Base-by-base conservation (phyloP, 2,329 filamentous ascomycete species). In the Aspergillus novoparasiticus region DNA sequence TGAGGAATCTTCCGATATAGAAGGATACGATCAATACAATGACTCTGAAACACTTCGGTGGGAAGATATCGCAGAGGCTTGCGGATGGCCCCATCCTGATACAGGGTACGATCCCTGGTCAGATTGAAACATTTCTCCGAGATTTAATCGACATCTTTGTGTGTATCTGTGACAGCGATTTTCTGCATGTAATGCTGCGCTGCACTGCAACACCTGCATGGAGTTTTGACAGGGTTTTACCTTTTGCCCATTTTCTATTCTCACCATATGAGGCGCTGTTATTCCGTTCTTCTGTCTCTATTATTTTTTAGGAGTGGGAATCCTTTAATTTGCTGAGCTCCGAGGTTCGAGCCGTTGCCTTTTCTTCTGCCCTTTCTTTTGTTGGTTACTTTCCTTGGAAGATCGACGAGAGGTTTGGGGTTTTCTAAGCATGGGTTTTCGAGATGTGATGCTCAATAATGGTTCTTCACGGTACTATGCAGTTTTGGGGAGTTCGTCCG, bases 61-160 rank as follows among this genome's bases (percentile, higher is more conserved):
- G 46, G 45, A 48, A 23, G 36, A 59, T 21, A 36, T 45, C 36
- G 48, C 34, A 28, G 58, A 43, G 48, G 36, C 41, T 21, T 36
- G 23, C 30, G 57, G 57, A 23, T 59, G 57, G 57, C 45, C 57
- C 19, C 30, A 51, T 50, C 57, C 57, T 50, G 57, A 50, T 39
- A 51, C 57, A 36, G 57, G 57, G 23, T 59, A 51, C 30, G 57
- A 59, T n/a, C 57, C 43, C 23, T 59, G 45, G 57, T 59, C 57
- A 4, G 32, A 59, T 23, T 59, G 34, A 59, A 21, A 34, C 16
- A 32, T 51, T 26, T 16, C 45, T 9, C 21, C 45, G 45, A 26
- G 21, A 48, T 48, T 26, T 26, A 16, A 28, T 48, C 21, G 23
- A 26, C 11, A 23, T 10, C 14, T 23, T 46, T 16, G 34, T 9